phyloP scores from a whole-genome alignment of 2,329 filamentous ascomycete species.

The Hypoxylon rubiginosum region DNA sequence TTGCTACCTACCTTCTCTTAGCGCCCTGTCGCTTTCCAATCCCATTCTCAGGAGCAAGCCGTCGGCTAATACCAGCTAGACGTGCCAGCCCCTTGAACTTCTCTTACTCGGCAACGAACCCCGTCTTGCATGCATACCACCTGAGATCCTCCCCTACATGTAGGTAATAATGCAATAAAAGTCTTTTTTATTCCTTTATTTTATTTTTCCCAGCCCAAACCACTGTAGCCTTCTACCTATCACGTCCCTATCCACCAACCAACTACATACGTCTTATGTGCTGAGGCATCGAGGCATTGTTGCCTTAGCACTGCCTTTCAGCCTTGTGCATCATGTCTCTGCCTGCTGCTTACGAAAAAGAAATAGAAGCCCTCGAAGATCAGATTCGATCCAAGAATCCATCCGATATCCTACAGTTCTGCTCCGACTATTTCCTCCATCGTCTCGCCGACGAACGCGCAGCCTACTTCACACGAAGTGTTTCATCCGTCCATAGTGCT shows the following conservation, averaged over 20 bases:
- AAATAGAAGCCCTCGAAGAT: conserved; percentile 73
- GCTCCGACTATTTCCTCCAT: conserved; percentile 75
- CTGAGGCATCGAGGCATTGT: conserved; percentile 22
- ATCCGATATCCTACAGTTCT: conserved; percentile 77
- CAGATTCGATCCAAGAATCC: conserved; percentile 71
- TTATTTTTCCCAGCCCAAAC: not conserved
- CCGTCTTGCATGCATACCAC: conserved; percentile 28
- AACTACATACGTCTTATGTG: conserved; percentile 8
- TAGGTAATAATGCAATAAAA: conserved; percentile 35
- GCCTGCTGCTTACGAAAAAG: conserved; percentile 69
- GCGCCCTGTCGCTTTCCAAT: conserved; percentile 33
- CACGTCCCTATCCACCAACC: conserved; percentile 5
- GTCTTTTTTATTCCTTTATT: conserved; percentile 19
- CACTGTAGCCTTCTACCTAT: not conserved
- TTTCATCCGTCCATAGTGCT: conserved; percentile 30
- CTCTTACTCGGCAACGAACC: conserved; percentile 34
- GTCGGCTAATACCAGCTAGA: conserved; percentile 46
- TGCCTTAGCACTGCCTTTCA: conserved; percentile 13
- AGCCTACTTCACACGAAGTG: conserved; percentile 59
- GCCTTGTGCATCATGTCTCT: conserved; percentile 57
- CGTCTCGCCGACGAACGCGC: conserved; percentile 75
- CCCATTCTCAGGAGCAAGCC: conserved; percentile 26
- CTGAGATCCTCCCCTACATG: conserved; percentile 30
- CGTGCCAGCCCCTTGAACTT: conserved; percentile 41
- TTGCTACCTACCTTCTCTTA: conserved; percentile 35